Conservation (phyloP, 2,329 filamentous ascomycete species). For the Ascochyta pisi region DNA sequence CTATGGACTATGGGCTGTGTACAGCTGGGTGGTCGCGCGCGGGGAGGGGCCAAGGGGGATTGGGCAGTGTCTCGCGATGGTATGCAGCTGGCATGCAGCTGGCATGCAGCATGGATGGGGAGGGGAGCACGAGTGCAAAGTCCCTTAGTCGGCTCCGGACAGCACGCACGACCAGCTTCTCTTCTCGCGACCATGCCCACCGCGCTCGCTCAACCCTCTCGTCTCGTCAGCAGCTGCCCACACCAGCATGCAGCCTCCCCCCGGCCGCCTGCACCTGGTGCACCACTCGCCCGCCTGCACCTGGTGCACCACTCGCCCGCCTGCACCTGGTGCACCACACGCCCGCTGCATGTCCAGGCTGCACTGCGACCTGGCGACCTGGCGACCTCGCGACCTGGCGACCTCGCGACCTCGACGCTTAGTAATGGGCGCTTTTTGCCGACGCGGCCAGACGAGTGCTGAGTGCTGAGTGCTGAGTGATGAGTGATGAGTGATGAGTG, state of each 20-base stretch:
- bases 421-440: slow-evolving; percentile 6
- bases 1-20: neutral
- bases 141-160: slow-evolving; percentile 2
- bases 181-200: neutral
- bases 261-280: neutral
- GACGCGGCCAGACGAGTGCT: neutral
- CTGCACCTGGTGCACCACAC: no score
- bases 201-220: neutral
- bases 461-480: no score
- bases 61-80: slow-evolving; percentile 10
- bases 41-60: neutral
- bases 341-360: neutral
- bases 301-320: no score
- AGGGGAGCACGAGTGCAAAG: slow-evolving; percentile 8
- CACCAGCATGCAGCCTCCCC: neutral
- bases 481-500: neutral
- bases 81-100: no score
- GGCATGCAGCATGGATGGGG: slow-evolving; percentile 3
- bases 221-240: neutral
- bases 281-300: no score
- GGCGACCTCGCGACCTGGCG: no score
- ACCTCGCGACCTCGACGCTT: neutral
- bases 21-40: neutral
- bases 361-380: no score
- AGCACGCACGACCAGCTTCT: slow-evolving; percentile 1